Conservation (phyloP, 257 asterid genomes). For the Primulina eburnea region DNA sequence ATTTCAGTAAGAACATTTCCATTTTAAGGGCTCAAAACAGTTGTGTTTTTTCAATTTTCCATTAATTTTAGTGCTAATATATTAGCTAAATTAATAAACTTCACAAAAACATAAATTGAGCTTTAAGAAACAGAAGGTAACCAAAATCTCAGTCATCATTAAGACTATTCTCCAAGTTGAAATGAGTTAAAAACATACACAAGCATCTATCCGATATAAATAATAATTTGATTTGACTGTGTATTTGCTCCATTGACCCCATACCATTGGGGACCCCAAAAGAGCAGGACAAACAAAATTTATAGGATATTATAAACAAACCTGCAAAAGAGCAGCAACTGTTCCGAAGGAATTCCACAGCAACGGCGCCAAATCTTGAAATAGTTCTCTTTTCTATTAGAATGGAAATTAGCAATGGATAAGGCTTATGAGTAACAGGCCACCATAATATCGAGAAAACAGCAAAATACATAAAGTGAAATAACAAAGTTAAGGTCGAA, state of each 20-base stretch:
- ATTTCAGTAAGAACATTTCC: background rate
- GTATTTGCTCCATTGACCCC: background rate
- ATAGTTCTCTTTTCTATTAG: conserved; percentile 74
- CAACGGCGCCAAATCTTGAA: conserved; percentile 88
- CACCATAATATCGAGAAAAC: no score
- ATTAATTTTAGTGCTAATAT: no score
- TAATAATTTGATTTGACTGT: background rate
- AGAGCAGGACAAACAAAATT: background rate
- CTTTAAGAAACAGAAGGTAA: background rate
- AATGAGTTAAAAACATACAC: background rate
- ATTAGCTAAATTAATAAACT: background rate
- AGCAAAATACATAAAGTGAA: background rate
- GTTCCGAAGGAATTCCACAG: conserved; percentile 93
- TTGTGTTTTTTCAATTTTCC: background rate
- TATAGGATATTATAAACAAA: conserved; percentile 23
- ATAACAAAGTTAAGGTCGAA: background rate
- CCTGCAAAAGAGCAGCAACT: conserved; percentile 95
- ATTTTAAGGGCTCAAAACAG: background rate
- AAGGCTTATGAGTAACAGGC: no score
- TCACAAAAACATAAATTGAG: background rate
- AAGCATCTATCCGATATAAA: background rate
- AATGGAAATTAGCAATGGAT: conserved; percentile 23
- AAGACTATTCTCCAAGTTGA: background rate
- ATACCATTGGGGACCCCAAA: background rate
- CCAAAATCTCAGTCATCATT: background rate